Conservation (phyloP, 1,284 basidiomycete genomes). For the Melampsora larici-populina region DNA sequence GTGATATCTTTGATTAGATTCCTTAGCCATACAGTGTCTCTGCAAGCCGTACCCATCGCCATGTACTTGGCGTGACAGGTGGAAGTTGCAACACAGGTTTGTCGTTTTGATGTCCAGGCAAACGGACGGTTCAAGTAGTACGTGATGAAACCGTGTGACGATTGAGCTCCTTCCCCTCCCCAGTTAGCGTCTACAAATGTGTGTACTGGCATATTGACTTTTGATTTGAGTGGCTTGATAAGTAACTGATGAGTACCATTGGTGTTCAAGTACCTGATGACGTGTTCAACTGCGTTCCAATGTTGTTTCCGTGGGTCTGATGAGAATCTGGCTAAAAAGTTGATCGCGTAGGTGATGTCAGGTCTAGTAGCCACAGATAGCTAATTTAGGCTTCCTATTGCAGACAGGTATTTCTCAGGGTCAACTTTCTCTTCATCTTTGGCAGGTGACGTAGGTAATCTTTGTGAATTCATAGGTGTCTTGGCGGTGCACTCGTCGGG, state of each 20-base stretch:
- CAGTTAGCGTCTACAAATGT: not conserved
- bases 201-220: not conserved
- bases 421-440: too few relatives aligned
- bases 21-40: not conserved
- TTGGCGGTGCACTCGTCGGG: too few relatives aligned
- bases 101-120: not conserved
- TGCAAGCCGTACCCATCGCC: not conserved
- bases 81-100: not conserved
- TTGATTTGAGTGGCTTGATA: not conserved
- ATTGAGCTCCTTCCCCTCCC: not conserved
- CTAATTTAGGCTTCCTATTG: slow-evolving; percentile 8
- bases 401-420: not conserved
- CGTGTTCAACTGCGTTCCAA: not conserved
- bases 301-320: not conserved
- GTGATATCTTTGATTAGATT: not conserved
- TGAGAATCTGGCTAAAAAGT: too few relatives aligned
- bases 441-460: too few relatives aligned
- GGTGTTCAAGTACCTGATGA: not conserved
- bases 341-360: not conserved
- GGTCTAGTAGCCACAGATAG: not conserved
- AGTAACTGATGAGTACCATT: not conserved
- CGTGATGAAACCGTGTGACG: too few relatives aligned
- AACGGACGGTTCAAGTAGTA: not conserved
- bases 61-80: slow-evolving; percentile 1
- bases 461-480: too few relatives aligned